phyloP scores from a whole-genome alignment of 2,329 filamentous ascomycete genomes.

The Neonectria punicea region DNA sequence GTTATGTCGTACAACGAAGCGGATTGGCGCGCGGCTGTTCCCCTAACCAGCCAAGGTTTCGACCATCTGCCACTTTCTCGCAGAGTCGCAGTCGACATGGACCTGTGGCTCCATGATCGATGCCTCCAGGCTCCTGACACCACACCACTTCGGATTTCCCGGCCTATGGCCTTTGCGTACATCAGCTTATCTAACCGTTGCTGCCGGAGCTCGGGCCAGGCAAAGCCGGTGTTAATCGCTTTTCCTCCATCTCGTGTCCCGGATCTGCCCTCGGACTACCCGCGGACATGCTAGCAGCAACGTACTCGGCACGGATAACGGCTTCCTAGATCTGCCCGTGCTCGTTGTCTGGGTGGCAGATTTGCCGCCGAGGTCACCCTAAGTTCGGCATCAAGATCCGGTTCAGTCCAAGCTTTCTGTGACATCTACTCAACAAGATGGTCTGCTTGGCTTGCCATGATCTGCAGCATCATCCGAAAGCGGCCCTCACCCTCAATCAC shows the following conservation, averaged over 20 bases:
- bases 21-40: conserved; percentile 32
- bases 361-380: neutral
- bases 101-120: neutral
- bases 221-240: neutral
- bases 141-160: neutral
- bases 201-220: neutral
- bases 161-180: neutral
- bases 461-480: neutral
- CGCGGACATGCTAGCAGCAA: neutral
- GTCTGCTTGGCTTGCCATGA: neutral
- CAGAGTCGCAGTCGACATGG: neutral
- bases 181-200: neutral
- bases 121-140: neutral
- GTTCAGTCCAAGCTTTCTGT: neutral
- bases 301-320: neutral
- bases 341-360: neutral
- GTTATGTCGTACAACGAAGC: conserved; percentile 19
- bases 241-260: neutral
- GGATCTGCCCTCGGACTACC: neutral
- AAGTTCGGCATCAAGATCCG: neutral
- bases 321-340: neutral
- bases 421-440: neutral
- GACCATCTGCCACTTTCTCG: conserved; percentile 11
- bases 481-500: neutral
- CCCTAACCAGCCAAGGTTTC: conserved; percentile 33